Evolutionary conservation across 495 filamentous ascomycete genomes (phyloP).

Genomic region (Trichodelitschia bisporula): DNA sequence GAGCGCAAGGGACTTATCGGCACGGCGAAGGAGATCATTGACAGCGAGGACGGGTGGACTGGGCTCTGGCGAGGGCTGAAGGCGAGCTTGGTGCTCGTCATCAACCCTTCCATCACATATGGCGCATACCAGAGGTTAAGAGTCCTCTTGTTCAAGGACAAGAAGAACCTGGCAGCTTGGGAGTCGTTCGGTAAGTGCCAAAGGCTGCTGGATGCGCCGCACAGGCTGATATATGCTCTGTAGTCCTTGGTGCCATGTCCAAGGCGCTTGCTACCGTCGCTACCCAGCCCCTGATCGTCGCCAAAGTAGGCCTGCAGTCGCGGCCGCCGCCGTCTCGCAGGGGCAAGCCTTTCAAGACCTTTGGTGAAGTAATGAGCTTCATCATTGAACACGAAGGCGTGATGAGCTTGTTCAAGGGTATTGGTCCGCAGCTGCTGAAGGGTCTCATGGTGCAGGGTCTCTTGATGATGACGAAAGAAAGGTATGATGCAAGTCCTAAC

Average conservation of each 20-base stretch:
- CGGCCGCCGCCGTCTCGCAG: slow-evolving; percentile 60
- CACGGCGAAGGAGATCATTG: slow-evolving; percentile 68
- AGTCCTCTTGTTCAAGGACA: slow-evolving; percentile 53
- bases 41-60: slow-evolving; percentile 69
- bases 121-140: slow-evolving; percentile 86
- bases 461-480: slow-evolving; percentile 98
- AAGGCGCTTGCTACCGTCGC: slow-evolving; percentile 79
- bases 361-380: slow-evolving; percentile 82
- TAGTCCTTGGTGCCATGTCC: slow-evolving; percentile 79
- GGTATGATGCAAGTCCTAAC: slow-evolving; percentile 27
- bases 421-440: slow-evolving; percentile 82
- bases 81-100: slow-evolving; percentile 84
- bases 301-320: slow-evolving; percentile 90
- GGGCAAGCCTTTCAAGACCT: slow-evolving; percentile 86
- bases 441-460: slow-evolving; percentile 84
- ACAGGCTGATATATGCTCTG: slow-evolving; percentile 4
- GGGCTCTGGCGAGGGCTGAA: slow-evolving; percentile 92
- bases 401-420: slow-evolving; percentile 78
- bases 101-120: slow-evolving; percentile 96
- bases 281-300: slow-evolving; percentile 92
- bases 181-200: slow-evolving; percentile 67
- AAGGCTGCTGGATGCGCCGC: neutral
- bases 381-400: slow-evolving; percentile 73
- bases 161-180: slow-evolving; percentile 50
- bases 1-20: slow-evolving; percentile 73